Evolutionary conservation across 306 rosid species (phyloP).

Genomic region (Cucurbita moschata): DNA sequence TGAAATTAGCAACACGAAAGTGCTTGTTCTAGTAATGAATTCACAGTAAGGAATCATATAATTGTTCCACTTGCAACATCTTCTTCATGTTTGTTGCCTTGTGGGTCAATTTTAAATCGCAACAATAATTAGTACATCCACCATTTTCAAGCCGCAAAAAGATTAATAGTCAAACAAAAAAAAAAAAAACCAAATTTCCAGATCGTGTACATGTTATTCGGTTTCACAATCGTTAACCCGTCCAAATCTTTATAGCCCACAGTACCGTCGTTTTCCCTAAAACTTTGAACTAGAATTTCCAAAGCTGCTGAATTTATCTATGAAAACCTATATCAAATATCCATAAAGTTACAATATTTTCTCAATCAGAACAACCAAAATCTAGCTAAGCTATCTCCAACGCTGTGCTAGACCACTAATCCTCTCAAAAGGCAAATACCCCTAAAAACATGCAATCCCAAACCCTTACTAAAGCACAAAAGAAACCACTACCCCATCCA

Average conservation of each 20-base stretch:
- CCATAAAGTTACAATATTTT: background rate
- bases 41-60: background rate
- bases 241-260: background rate
- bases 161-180: background rate
- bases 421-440: background rate
- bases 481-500: background rate
- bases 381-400: background rate
- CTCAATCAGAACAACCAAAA: constrained; percentile 20
- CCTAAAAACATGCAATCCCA: constrained; percentile 15
- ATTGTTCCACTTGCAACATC: background rate
- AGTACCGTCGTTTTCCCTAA: background rate
- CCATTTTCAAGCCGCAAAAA: background rate
- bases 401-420: constrained; percentile 6
- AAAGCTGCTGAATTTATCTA: background rate
- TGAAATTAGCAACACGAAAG: background rate
- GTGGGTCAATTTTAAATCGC: background rate
- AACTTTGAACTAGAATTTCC: background rate
- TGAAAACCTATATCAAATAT: background rate
- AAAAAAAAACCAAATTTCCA: background rate
- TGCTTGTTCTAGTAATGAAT: background rate
- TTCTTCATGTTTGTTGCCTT: background rate
- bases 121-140: background rate
- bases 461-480: constrained; percentile 13
- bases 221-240: background rate
- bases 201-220: background rate